Base-by-base conservation (phyloP, 1,284 basidiomycete genomes). In the Rhodofomes roseus region DNA sequence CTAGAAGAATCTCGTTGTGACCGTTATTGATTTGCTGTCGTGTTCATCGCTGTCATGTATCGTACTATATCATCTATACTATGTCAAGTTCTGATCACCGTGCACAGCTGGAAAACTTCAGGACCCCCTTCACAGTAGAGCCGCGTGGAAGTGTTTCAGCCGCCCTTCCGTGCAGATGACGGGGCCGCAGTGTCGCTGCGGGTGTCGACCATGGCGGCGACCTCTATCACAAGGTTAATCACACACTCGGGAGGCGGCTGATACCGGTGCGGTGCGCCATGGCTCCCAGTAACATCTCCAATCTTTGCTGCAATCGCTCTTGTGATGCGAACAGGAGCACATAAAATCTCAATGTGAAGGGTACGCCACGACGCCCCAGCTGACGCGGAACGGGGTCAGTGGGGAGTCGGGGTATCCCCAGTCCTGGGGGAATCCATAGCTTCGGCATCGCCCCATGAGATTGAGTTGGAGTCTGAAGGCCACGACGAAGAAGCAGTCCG, bases 1-100 rank as follows among this genome's bases (percentile, higher is more conserved):
- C 60, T 78, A 66, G 39, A n/a, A n/a, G n/a, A 29, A 57, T n/a
- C 20, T 51, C 36, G 34, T 52, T 20, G 31, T 52, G 50, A 23
- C n/a, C 31, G 34, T 34, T 52, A n/a, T 37, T 27, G 46, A 48
- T 29, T 34, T 52, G 50, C 50, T 52, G 29, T 52, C 31, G 31
- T 52, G 50, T 37, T 34, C 50, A 52, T 52, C 22, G 50, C 50
- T 52, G 11, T 52, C 50, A 48, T 52, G 50, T 52, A 52, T 34
- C 29, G 22, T 52, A 52, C 20, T 52, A 34, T 22, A 48, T 29
- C 12, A 29, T 12, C 46, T 48, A 48, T 48, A 25, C 27, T 48
- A 29, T 48, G 14, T 22, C 6, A 18, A 27, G 2, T 48, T 29
- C 14, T 27, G 16, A 48, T 48, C 46, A 29, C 46, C 41, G 46